A percentile compares a stretch with the other conserved stretches of the same genome.
Conservation (phyloP, 495 filamentous ascomycete species). For the Trichocladium antarcticum region DNA sequence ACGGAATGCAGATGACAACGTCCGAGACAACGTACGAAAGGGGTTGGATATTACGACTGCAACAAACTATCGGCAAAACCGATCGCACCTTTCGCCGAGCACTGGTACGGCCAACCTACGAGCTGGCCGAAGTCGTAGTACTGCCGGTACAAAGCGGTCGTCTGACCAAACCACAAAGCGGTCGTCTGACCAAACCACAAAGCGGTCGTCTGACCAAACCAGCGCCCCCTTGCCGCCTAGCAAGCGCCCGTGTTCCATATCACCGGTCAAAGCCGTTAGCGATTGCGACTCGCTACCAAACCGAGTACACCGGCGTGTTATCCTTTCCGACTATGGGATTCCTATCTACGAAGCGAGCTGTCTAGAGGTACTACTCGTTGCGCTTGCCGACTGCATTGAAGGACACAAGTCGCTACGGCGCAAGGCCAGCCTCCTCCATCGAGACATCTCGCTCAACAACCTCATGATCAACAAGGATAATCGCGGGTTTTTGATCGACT, state of each 20-base stretch:
- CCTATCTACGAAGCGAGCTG: slow-evolving; percentile 5
- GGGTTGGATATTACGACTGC: slow-evolving; percentile 29
- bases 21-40: slow-evolving; percentile 23
- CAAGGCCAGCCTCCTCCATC: slow-evolving; percentile 19
- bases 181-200: too few species aligned
- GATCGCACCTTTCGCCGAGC: neutral
- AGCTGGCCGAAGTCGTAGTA: neutral
- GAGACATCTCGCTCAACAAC: slow-evolving; percentile 30
- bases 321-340: slow-evolving; percentile 1
- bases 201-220: too few species aligned
- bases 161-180: too few species aligned
- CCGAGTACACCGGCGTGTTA: neutral
- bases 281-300: too few species aligned
- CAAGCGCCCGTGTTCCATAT: slow-evolving; percentile 30
- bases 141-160: slow-evolving; percentile 25
- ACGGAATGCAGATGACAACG: slow-evolving; percentile 23
- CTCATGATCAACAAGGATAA: slow-evolving; percentile 2
- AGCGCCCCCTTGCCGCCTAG: slow-evolving; percentile 24
- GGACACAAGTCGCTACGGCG: slow-evolving; percentile 5
- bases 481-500: slow-evolving; percentile 1
- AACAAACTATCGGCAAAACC: slow-evolving; percentile 22
- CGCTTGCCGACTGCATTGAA: slow-evolving; percentile 29
- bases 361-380: slow-evolving; percentile 25
- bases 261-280: slow-evolving; percentile 14
- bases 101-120: neutral